Evolutionary conservation across 2,329 filamentous ascomycete species (phyloP).

Genomic region (Alternaria arbusti): DNA sequence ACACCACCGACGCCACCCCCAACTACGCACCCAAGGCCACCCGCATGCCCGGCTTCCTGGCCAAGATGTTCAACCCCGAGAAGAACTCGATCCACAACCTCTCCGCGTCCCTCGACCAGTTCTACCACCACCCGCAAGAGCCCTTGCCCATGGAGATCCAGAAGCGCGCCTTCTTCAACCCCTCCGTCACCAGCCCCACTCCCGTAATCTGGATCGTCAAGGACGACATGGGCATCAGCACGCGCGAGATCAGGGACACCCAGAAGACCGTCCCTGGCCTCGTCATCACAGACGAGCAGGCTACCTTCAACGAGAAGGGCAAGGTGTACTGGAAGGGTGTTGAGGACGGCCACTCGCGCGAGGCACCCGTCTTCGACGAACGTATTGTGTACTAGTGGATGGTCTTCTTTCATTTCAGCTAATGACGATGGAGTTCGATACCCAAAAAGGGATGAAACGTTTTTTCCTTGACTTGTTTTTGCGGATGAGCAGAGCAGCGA

Average conservation of each 20-base stretch:
- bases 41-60: conserved; percentile 41
- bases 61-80: conserved; percentile 43
- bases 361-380: conserved; percentile 53
- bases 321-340: conserved; percentile 51
- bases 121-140: conserved; percentile 41
- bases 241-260: conserved; percentile 51
- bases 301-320: conserved; percentile 54
- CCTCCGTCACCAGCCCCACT: conserved; percentile 51
- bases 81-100: conserved; percentile 39
- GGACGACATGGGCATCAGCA: conserved; percentile 53
- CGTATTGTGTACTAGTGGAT: conserved; percentile 40
- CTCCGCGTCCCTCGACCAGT: conserved; percentile 39
- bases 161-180: conserved; percentile 53
- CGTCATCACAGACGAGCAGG: conserved; percentile 54
- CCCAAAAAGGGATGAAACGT: neutral
- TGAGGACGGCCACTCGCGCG: conserved; percentile 49
- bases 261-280: conserved; percentile 47
- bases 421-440: neutral
- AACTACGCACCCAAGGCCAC: conserved; percentile 29
- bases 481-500: neutral
- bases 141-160: conserved; percentile 43
- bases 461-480: neutral
- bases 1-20: conserved; percentile 1
- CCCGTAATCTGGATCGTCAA: conserved; percentile 56
- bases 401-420: neutral